Base-by-base conservation (phyloP, 495 filamentous ascomycete species). In the Aspergillus hancockii region DNA sequence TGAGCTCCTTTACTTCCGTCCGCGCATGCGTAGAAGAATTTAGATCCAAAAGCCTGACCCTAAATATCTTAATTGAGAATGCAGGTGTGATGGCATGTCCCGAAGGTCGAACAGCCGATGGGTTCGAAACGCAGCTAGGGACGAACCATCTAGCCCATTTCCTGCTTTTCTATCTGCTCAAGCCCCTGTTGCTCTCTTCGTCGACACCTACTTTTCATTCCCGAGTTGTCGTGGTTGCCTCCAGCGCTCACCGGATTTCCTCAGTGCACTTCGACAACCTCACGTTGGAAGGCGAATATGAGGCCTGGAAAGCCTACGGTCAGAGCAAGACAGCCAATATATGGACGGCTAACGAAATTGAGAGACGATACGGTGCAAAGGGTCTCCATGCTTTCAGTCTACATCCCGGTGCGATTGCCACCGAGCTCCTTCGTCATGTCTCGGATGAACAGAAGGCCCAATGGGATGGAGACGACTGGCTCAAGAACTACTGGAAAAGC, bases 81-180 rank as follows among this genome's bases (percentile, higher is more conserved):
- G 81, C 81, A 1, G 38, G 14, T 18, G 38, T 41, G 38, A 41
- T 41, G 14, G 38, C 38, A 16, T 41, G 38, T 18, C 38, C 38
- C 38, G 57, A 70, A n/a, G 59, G 58, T 34, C 71, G 72, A 0
- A 84, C 76, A 7, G 63, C 63, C 8, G 76, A 84, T 47, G 76
- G 75, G 8, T 67, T 79, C 58, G 81, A 84, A 59, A 64, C 67
- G 0, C 77, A 83, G 50, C 75, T 85, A 50, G 76, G 70, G 16
- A 81, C 76, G 0, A 82, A 84, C 66, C 76, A 84, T 60, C 67
- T 83, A 0, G 70, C 60, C 9, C 81, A 85, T 58, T 83, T 82
- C 67, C 75, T 83, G 28, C 67, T 85, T n/a, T 81, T 83, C 66
- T 57, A 76, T 16, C 74, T 79, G 5, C 74, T 85, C 32, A 72